Evolutionary conservation across 2,329 filamentous ascomycete species (phyloP), one percentile per base, ranked within the genome.

Genomic region (Ophiobolus disseminans): DNA sequence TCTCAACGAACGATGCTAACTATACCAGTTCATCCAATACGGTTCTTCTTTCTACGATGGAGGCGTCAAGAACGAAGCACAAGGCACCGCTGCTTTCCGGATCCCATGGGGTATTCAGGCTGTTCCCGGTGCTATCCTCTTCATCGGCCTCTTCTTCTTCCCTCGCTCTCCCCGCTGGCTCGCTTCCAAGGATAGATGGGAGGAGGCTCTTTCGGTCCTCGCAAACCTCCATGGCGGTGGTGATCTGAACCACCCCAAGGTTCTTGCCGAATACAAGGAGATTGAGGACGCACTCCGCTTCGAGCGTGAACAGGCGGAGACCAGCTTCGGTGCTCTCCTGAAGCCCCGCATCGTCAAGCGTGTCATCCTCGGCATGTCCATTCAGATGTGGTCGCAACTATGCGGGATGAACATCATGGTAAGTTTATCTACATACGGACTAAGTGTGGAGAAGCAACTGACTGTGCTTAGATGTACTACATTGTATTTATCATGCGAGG

Each of bases 141-240:
- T 75, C 41, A 31, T 62, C 35, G 72, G 72, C 14, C 62, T 77
- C 58, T 71, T 76, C 60, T 75, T 76, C 60, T 71, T 75, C 44
- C 73, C 73, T 9, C 57, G 64, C 35, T 87, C 79, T 40, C 88
- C 88, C 0, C 80, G 88, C 43, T 90, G 87, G 87, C 76, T 90
- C 5, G 87, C 88, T 4, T 80, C 80, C 13, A 81, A 86, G 58
- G 86, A 86, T 53, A 80, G 84, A 1, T 87, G 86, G 78, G 85
- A 89, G 21, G 82, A 89, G 63, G 83, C 84, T 75, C 85, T 80
- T 32, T 63, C 74, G 14, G 70, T 79, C 6, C 70, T 76, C 3
- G 84, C 83, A 0, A 65, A 75, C 17, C 74, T 88, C 1, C 86
- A 88, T 57, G 85, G 81, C 4, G 68, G 73, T 0, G 84, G 84